A percentile compares a stretch with the other conserved stretches of the same genome.
phyloP scores from a whole-genome alignment of 2,329 filamentous ascomycete genomes.

The Xylariaceae sp. region DNA sequence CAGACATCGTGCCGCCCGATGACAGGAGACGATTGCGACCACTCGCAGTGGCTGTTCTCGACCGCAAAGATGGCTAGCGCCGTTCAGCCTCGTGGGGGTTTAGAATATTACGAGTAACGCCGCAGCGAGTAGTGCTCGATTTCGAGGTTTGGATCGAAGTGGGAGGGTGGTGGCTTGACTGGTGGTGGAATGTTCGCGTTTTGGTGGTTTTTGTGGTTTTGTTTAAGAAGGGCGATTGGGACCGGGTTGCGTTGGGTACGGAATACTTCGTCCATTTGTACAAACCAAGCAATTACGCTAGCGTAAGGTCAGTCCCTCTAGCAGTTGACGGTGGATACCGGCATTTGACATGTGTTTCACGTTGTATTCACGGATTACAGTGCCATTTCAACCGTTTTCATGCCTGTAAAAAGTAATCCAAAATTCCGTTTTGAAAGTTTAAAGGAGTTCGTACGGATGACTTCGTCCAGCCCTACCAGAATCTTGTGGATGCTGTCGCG shows the following conservation, averaged over 20 bases:
- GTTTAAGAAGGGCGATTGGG: slow-evolving; percentile 10
- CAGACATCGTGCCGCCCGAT: slow-evolving; percentile 53
- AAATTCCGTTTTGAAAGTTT: too few relatives aligned
- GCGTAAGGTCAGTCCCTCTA: too few relatives aligned
- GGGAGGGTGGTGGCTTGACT: neutral
- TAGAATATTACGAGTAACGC: neutral
- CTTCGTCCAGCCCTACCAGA: too few relatives aligned
- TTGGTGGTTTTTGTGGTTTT: slow-evolving; percentile 3
- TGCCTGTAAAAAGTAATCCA: too few relatives aligned
- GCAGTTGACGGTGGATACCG: too few relatives aligned
- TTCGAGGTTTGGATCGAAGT: neutral
- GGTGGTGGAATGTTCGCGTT: slow-evolving; percentile 1
- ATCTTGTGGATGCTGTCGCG: too few relatives aligned
- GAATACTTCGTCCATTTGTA: too few relatives aligned
- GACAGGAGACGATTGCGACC: slow-evolving; percentile 1
- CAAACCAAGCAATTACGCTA: too few relatives aligned
- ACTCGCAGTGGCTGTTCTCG: neutral
- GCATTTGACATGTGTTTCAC: too few relatives aligned
- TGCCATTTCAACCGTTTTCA: too few relatives aligned
- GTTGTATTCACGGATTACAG: too few relatives aligned
- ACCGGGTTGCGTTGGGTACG: neutral
- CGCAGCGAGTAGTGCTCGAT: neutral
- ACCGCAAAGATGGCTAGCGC: neutral
- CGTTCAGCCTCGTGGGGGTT: neutral
- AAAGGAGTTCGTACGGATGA: too few relatives aligned